Conservation (phyloP, 108 stramenopile species). For the Bacterosira constricta region DNA sequence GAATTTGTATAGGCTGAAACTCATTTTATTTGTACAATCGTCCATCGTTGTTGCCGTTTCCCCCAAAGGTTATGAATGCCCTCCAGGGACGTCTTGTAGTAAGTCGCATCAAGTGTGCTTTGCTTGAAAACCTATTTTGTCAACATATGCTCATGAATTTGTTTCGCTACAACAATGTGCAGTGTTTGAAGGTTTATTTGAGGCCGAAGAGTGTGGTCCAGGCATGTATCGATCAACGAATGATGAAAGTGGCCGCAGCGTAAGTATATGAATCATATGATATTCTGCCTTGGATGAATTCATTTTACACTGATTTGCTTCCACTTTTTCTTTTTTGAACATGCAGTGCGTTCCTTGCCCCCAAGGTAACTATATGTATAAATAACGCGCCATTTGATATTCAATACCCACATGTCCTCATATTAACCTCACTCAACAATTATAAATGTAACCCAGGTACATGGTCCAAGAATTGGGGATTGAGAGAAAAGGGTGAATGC, state of each 20-base stretch:
- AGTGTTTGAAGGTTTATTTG: constrained; percentile 31
- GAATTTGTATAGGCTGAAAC: too few relatives aligned
- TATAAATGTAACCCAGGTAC: constrained; percentile 67
- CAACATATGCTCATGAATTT: too few relatives aligned
- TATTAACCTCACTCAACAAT: too few relatives aligned
- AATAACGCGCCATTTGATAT: constrained; percentile 60
- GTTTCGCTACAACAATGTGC: too few relatives aligned
- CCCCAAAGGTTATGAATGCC: constrained; percentile 22
- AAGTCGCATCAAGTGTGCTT: neutral
- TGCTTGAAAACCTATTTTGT: too few relatives aligned
- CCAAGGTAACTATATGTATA: constrained; percentile 75
- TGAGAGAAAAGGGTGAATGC: constrained; percentile 83
- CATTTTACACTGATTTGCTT: neutral
- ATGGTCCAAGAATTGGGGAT: constrained; percentile 90
- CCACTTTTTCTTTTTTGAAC: too few relatives aligned
- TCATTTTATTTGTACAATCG: neutral
- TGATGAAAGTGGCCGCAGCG: constrained; percentile 17
- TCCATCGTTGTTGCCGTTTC: neutral
- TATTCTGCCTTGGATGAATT: neutral
- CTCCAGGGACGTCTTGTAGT: constrained; percentile 41
- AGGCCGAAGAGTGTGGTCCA: constrained; percentile 45
- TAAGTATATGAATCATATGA: neutral
- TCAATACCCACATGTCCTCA: constrained; percentile 45
- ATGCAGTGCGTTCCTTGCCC: constrained; percentile 79
- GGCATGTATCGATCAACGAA: constrained; percentile 39